Evolutionary conservation across 2,329 filamentous ascomycete species (phyloP), one percentile per base, ranked within the genome.

Genomic region (Sclerotinia nivalis): DNA sequence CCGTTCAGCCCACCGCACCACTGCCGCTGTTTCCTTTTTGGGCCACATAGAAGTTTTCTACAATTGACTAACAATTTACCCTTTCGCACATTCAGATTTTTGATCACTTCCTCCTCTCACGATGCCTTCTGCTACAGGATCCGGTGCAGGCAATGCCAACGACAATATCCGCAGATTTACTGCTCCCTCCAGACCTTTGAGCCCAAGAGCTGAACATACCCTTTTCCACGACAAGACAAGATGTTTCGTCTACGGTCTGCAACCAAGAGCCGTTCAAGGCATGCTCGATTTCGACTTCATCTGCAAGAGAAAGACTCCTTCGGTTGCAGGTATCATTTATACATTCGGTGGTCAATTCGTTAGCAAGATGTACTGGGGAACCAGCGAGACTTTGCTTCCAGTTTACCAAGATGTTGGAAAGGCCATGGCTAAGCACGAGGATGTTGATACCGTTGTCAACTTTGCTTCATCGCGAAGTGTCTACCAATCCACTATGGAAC

Each of bases 361-460:
- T 81, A 97, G 93, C 90, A 99, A 99, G 91, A 98, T 99, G 96
- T 99, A 99, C 92, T 99, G 96, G 96, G 96, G 96, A 80, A 99
- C 96, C 80, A 97, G 93, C 85, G 96, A 99, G 88, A 99, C 96
- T 73, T 90, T 99, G 75, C 89, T 99, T 77, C 96, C 96, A 74
- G 96, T 99, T 81, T 99, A 99, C 89, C 95, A 99, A 86, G 88
- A 93, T 80, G 91, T 94, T 64, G 86, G 89, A 77, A 97, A 97
- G 87, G 96, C 96, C 77, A 90, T 97, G 80, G 88, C 89, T 83
- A 99, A 99, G 90, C 96, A 99, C 88, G 89, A 87, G 73, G 96
- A 99, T 77, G 96, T 98, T 74, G 96, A 99, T 82, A 94, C 93
- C 70, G 92, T 99, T 73, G 96, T 99, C 87, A 99, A 99, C 91